Evolutionary conservation across 345 rosid species (phyloP), one percentile per base, ranked within the genome.

Genomic region (Toxicodendron radicans): DNA sequence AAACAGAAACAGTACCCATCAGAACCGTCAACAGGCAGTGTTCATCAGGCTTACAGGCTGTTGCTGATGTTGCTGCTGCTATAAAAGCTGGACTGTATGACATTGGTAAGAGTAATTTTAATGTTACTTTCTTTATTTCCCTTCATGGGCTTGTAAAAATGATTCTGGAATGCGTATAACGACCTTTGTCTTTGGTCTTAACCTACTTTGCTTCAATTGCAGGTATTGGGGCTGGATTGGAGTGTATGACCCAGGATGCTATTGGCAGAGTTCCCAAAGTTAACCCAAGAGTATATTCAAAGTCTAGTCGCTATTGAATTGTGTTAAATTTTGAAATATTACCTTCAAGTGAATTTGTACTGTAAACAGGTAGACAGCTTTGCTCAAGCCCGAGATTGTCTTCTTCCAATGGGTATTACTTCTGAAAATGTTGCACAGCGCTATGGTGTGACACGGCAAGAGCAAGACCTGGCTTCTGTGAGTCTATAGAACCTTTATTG

Each of bases 391-490:
- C 88, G 91, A 32, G 97, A 95, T 68, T 95, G 98, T 83, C 94
- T 95, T 80, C 94, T 95, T 79, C 98, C 98, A 23, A 91, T 95
- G 98, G 99, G 99, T 10, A 80, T 93, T 41, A 95, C 97, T 75
- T 92, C 98, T 65, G 99, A 95, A 86, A 95, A 92, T 79, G 99
- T 95, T 72, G 98, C 99, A 43, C 81, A 87, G 64, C 86, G 89
- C 21, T 93, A 72, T 14, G 94, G 97, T 16, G 79, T 95, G 64
- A 91, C 99, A 67, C 84, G 98, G 51, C 80, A 83, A 82, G 98
- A 95, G 66, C 99, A 95, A 81, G 99, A 93, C 75, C 84, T 81
- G 82, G 96, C 98, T 76, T 92, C 98, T 33, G 98, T 95, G 71
- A 83, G 91, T 76, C 54, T 11, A 58, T 62, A 4, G 11, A 71